Base-by-base conservation (phyloP, 176 grass and related monocot species). In the Calamus simplicifolius region DNA sequence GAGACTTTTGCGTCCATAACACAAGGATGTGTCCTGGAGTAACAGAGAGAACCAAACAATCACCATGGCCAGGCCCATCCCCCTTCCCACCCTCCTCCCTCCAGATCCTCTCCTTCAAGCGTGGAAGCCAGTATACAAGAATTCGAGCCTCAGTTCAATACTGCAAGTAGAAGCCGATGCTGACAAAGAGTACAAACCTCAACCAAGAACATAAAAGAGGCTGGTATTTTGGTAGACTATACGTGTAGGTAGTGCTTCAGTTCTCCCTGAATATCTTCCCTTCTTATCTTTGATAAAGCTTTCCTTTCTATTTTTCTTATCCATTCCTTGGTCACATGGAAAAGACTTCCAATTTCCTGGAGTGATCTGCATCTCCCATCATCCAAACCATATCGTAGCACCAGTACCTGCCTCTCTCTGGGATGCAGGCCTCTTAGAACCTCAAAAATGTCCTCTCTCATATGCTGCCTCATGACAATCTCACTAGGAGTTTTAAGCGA, bases 301-400 rank as follows among this genome's bases (percentile, higher is more conserved):
- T 68, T 49, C 59, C 77, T 90, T 75, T 96, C 86, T 30, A 90
- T 85, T 72, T 87, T 90, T 68, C 86, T 83, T 63, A 90, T 88
- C 83, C 91, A 90, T 43, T 96, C 91, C 50, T 90, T 85, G 16
- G 83, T 79, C 3, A 90, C 71, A 5, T 63, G 54, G 50, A 84
- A 96, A 62, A 84, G 63, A 28, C 73, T 73, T 16, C 92, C 92
- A 4, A 96, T 73, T 57, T 90, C 80, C 69, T 90, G 87, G 17
- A 88, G 75, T 5, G 83, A 85, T 68, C 25, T 80, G 73, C 83
- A 90, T 63, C 66, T 79, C 8, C 82, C 92, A 8, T 90, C 83
- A 19, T 75, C 86, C 27, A 96, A 78, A 19, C 92, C 80, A 12
- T 88, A 80, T 19, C 83, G 74, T 4, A 77, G 80, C 43, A 69